A percentile compares a stretch with the other conserved stretches of the same genome.
Evolutionary conservation across 352 stramenopile genomes (phyloP).

Genomic region (Phytophthora boehmeriae): DNA sequence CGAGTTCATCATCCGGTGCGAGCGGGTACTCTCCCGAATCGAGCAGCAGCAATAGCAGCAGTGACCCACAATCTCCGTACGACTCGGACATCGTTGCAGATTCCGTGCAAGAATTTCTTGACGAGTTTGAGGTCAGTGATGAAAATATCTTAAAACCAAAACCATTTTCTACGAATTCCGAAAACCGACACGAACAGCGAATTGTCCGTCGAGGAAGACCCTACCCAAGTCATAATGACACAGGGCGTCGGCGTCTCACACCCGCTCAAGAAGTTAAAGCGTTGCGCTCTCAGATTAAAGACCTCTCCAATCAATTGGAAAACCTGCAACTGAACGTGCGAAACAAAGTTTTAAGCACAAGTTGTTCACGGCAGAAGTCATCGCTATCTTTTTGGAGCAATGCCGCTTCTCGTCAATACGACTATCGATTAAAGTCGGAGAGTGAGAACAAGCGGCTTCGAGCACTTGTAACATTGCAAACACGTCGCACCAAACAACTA

Average conservation of each 20-base stretch:
- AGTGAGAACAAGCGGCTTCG: constrained; percentile 1
- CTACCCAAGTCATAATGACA: background rate
- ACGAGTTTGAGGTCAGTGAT: background rate
- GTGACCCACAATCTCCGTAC: too few species aligned
- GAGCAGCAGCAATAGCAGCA: background rate
- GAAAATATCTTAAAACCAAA: background rate
- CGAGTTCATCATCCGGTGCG: background rate
- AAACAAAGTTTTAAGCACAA: background rate
- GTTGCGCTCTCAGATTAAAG: background rate
- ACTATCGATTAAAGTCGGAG: background rate
- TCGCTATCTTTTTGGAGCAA: background rate
- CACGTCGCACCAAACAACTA: background rate
- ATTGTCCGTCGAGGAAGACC: background rate
- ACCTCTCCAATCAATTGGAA: background rate
- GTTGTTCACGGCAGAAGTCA: background rate
- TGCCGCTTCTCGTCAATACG: background rate
- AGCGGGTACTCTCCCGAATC: background rate
- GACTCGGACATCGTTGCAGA: background rate
- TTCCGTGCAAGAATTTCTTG: background rate
- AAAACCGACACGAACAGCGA: too few species aligned
- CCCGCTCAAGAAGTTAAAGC: background rate
- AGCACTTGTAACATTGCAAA: background rate
- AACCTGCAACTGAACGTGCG: background rate
- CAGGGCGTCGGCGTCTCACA: background rate
- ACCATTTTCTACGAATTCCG: too few species aligned